Base-by-base conservation (phyloP, 331 rosid species). In the Pyrus hybrid region DNA sequence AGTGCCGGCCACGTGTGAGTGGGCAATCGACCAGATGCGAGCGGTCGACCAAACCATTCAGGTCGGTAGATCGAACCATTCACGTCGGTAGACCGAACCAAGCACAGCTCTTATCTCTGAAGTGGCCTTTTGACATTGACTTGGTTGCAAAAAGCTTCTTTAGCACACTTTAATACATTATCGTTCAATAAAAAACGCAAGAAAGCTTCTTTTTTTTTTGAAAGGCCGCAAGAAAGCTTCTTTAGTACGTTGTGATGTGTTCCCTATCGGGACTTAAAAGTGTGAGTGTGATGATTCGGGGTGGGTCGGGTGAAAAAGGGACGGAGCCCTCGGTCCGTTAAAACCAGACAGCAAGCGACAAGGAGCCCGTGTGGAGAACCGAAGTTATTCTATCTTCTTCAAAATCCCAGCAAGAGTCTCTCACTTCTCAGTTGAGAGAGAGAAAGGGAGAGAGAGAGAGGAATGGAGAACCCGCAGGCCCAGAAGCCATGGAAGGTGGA, bases 401-500 rank as follows among this genome's bases (percentile, higher is more conserved):
- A n/a, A 51, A 49, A 17, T 51, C 57, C 21, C 57, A 51, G 21
- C 0, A 4, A 20, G 61, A 0, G 45, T n/a, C n/a, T 74, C 13
- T 63, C 61, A 74, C 70, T 62, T 20, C 20, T 8, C 1, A 12
- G 28, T 67, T 30, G 21, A 20, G 11, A 56, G 54, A 17, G 73
- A 3, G 45, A 41, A 11, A 41, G n/a, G n/a, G n/a, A 21, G 49
- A n/a, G 61, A 5, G 78, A 79, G 12, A 91, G 57, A 51, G 57
- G 57, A 51, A 94, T 91, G 97, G 86, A 86, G 83, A 86, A 74
- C 73, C 83, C 90, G 74, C 90, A 78, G 88, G 70, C 53, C 28
- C 81, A 72, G 16, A 81, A 92, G 79, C 87, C 97, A 63, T 94
- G 99, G 99, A 94, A 91, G 58, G 96, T 86, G 26, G 99, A 92